Evolutionary conservation across 768 basidiomycete genomes (phyloP), one percentile per base, ranked within the genome.

Genomic region (Leccinum uliginosum): DNA sequence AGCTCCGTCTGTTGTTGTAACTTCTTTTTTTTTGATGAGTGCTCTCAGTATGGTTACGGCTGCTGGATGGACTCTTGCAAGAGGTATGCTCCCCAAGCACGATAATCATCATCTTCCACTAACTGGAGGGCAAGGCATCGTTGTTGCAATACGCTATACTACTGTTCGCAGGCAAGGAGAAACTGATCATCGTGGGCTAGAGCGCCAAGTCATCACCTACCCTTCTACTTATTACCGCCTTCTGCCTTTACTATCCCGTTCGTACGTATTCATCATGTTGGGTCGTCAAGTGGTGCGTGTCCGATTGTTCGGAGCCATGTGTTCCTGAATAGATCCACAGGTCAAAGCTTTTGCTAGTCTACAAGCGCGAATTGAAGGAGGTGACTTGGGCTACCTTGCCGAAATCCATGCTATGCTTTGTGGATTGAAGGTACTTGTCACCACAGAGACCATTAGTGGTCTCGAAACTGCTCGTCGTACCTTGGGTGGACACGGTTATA

Each of bases 401-500:
- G 88, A 90, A 59, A 78, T 87, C 66, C 89, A 91, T 62, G 83
- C 85, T 0, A 82, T 79, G 10, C 83, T 86, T 10, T 84, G 83
- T 63, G 87, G 84, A 0, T 74, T 91, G 23, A 91, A 91, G 67
- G 76, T 82, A 4, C 75, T 86, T 29, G 81, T 79, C 4, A 78
- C 81, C 1, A 76, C 78, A 0, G 67, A 75, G n/a, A 73, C 76
- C 5, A 77, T 83, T 2, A 76, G 77, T 32, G 85, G 86, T 59
- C 63, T 88, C 12, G 88, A 89, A 68, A 78, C 75, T 6, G 84
- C 86, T 3, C 80, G 87, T 8, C 79, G 86, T 15, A 79, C 85
- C 0, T 81, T 90, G 79, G 89, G 89, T 51, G 89, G 89, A 4
- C 89, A 91, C 68, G 89, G 89, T 0, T 89, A 81, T 69, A 87